Evolutionary conservation across 352 stramenopile species (phyloP).

Genomic region (Blastocystis sp.): DNA sequence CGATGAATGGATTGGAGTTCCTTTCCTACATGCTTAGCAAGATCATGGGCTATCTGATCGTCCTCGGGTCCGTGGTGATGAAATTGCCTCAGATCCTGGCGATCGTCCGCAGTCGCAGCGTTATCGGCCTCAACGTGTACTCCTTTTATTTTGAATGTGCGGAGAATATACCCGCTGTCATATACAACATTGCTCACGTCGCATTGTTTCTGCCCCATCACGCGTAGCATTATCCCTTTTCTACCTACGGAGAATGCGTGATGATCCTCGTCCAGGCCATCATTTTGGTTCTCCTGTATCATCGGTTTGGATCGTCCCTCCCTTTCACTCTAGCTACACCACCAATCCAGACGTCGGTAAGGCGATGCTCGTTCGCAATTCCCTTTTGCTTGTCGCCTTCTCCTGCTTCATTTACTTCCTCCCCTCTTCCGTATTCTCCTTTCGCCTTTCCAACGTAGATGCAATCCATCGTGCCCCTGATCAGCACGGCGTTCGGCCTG

Average conservation of each 20-base stretch:
- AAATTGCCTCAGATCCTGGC: conserved; percentile 84
- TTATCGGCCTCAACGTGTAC: conserved; percentile 79
- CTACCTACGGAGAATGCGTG: conserved; percentile 81
- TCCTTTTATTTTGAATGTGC: conserved; percentile 83
- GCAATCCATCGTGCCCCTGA: conserved; percentile 47
- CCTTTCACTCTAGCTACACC: conserved; percentile 31
- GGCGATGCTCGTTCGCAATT: conserved; percentile 43
- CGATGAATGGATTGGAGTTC: neutral
- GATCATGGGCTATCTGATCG: conserved; percentile 81
- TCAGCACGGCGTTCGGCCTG: conserved; percentile 48
- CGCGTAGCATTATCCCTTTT: conserved; percentile 79
- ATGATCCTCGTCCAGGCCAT: conserved; percentile 82
- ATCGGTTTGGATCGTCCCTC: conserved; percentile 74
- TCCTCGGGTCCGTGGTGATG: conserved; percentile 80
- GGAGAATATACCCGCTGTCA: conserved; percentile 78
- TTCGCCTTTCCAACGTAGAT: neutral
- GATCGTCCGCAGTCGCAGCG: conserved; percentile 79
- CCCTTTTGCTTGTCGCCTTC: conserved; percentile 73
- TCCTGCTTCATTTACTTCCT: conserved; percentile 73
- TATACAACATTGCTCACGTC: conserved; percentile 76
- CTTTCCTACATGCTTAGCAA: conserved; percentile 75
- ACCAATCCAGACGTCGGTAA: conserved; percentile 1
- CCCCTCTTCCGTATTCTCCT: neutral
- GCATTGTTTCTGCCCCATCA: conserved; percentile 52
- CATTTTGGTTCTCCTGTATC: conserved; percentile 80